Conservation (phyloP, 768 basidiomycete genomes). For the Termitomyces sp. region DNA sequence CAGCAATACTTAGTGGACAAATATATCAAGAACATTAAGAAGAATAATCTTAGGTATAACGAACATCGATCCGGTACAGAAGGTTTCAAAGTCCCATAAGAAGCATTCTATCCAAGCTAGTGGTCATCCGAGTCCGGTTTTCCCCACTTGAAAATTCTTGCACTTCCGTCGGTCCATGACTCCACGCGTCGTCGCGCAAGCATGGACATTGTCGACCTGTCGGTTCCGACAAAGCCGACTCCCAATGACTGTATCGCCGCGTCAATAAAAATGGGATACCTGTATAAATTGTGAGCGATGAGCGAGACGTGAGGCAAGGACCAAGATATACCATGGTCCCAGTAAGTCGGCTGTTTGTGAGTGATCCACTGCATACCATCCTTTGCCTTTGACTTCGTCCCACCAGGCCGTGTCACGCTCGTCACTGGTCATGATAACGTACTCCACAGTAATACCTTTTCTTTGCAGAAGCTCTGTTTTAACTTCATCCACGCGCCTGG, state of each 20-base stretch:
- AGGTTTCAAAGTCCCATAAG: conserved; percentile 1
- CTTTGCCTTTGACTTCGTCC: conserved; percentile 41
- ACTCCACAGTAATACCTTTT: conserved; percentile 40
- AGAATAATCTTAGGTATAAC: not conserved
- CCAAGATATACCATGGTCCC: conserved; percentile 41
- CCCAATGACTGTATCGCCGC: conserved; percentile 67
- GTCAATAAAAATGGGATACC: conserved; percentile 73
- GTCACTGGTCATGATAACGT: conserved; percentile 64
- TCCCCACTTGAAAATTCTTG: conserved; percentile 56
- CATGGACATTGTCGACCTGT: conserved; percentile 66
- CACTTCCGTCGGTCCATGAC: conserved; percentile 58
- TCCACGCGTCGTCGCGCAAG: conserved; percentile 62
- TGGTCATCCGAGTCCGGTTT: conserved; percentile 52
- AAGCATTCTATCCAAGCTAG: conserved; percentile 15
- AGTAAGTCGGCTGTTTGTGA: conserved; percentile 38
- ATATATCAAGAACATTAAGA: not conserved
- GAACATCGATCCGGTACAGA: not conserved
- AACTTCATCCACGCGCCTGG: conserved; percentile 51
- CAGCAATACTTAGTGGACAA: not conserved
- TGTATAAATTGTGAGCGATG: conserved; percentile 17
- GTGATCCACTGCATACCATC: conserved; percentile 53
- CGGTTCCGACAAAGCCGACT: conserved; percentile 67
- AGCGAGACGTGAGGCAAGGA: not conserved
- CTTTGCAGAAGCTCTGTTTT: conserved; percentile 40
- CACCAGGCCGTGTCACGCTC: conserved; percentile 55